These are phyloP conservation scores for Tolypocladium tundrense DNA, from an alignment of 2,329 filamentous ascomycete species.

Conservation along the genomic window DNA sequence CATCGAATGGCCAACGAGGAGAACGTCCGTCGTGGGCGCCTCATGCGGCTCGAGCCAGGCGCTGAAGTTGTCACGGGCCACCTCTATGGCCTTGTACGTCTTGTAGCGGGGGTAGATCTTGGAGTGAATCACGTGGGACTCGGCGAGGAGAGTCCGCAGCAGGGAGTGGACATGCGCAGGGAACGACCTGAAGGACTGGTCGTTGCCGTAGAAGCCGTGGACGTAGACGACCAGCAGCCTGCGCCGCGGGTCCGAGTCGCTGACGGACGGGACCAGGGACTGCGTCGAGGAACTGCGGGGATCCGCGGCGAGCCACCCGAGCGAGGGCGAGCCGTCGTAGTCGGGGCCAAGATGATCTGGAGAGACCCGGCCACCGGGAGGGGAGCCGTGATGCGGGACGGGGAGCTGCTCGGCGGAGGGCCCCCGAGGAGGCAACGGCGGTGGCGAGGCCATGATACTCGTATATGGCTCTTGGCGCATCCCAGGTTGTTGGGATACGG, in stretches of 20 bases:
- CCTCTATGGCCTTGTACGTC: slow-evolving; percentile 59
- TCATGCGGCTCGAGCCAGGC: slow-evolving; percentile 73
- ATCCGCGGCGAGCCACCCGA: slow-evolving; percentile 19
- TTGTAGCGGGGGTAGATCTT: slow-evolving; percentile 79
- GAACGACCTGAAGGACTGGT: slow-evolving; percentile 79
- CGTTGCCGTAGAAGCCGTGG: slow-evolving; percentile 84
- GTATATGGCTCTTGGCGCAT: not conserved
- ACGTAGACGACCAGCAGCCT: slow-evolving; percentile 71
- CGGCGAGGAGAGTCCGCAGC: slow-evolving; percentile 53
- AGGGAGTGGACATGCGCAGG: slow-evolving; percentile 77
- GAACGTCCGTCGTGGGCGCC: slow-evolving; percentile 60
- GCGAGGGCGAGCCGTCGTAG: not conserved
- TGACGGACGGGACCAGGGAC: slow-evolving; percentile 23
- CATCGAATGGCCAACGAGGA: slow-evolving; percentile 84
- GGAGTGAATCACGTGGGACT: slow-evolving; percentile 73
- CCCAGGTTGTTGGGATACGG: not conserved
- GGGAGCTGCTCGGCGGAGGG: not conserved
- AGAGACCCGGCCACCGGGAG: not conserved
- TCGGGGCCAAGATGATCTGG: not conserved
- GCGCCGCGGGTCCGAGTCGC: slow-evolving; percentile 25
- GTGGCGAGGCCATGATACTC: not conserved
- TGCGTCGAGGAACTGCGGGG: slow-evolving; percentile 40
- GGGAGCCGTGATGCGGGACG: not conserved
- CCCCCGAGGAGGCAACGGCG: not conserved
- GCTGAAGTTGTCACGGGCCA: slow-evolving; percentile 76